phyloP scores from a whole-genome alignment of 345 rosid genomes.

The Eucalyptus dawsonii region DNA sequence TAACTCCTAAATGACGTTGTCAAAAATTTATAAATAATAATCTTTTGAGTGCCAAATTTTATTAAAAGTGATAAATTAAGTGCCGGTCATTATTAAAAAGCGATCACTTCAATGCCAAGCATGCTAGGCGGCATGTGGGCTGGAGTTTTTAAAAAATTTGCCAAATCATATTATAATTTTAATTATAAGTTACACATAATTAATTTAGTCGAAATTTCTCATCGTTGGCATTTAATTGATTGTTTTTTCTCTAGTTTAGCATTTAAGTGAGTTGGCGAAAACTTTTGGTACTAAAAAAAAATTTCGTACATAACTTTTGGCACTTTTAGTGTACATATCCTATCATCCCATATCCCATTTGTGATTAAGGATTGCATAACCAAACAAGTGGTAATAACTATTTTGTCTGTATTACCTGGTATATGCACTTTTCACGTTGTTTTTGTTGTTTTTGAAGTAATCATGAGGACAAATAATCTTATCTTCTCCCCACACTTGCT shows the following conservation, averaged over 20 bases:
- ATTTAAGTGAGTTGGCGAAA: accelerated
- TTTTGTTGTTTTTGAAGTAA: background rate
- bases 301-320: accelerated
- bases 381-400: accelerated
- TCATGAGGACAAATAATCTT: background rate
- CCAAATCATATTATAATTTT: no score
- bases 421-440: background rate
- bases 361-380: accelerated
- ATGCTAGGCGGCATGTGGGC: no score
- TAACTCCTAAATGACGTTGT: no score
- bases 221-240: accelerated
- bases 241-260: no score
- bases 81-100: accelerated
- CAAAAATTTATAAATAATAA: no score
- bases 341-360: no score
- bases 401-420: background rate
- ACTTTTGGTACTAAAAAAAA: accelerated
- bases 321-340: accelerated
- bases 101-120: no score
- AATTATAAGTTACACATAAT: no score
- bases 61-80: accelerated
- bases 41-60: no score
- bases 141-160: no score
- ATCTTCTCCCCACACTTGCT: background rate
- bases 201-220: accelerated